Evolutionary conservation across 176 grass and related monocot genomes (phyloP), one percentile per base, ranked within the genome.

Genomic region (Rhynchospora pubera): DNA sequence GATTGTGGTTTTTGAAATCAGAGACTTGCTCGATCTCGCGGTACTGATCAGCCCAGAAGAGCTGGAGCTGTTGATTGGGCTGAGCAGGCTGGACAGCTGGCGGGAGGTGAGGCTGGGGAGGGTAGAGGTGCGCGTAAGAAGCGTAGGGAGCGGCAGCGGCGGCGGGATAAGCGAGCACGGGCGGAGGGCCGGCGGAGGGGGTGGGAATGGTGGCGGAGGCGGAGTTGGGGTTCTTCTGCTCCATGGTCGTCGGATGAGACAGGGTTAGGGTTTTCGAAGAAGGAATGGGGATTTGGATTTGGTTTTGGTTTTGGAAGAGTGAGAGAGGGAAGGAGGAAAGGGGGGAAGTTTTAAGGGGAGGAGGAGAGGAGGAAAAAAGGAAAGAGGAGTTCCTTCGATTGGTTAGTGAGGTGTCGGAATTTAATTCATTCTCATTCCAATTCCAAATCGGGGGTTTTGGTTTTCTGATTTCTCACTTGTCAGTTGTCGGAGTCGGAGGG

Each of bases 11-110:
- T 84, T 91, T 93, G 84, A 93, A 93, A 78, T 97, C 94, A 44
- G 84, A 88, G 48, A 87, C 88, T 21, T 90, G 84, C 85, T 93
- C 94, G 82, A 93, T 87, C 89, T 97, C 94, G 44, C 92, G 92
- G 85, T 87, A 90, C 85, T 94, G 96, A 56, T 94, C 92, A 39
- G 92, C 92, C 96, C 96, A 98, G 90, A 98, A 98, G 68, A 88
- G 57, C 89, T 97, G 91, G 51, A 96, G 90, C 76, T 96, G 90
- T 83, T 91, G 92, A 79, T 94, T 84, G 52, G 66, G 92, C 79
- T 85, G 86, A 26, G 72, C 84, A 2, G 87, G 84, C 5, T 83
- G 85, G 67, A 90, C 87, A 75, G 86, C 72, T 16, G 80, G 85
- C 1, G 92, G 87, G 9, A 85, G 85, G 0, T 85, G 83, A 0